phyloP scores from a whole-genome alignment of 139 green algal genomes.

The Spirogloea muscicola region DNA sequence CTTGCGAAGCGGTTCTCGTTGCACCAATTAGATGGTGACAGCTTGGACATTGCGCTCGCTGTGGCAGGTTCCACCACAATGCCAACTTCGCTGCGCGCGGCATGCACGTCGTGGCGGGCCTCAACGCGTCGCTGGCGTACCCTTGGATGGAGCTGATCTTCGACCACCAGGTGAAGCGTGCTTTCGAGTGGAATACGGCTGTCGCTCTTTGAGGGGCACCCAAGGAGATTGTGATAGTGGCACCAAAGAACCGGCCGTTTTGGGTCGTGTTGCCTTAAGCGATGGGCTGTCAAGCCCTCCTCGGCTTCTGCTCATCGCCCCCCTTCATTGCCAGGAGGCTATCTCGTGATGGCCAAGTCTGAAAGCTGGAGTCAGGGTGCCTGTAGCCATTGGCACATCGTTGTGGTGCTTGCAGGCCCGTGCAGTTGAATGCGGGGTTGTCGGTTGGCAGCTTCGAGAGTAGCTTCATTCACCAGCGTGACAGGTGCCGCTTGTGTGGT shows the following conservation, averaged over 20 bases:
- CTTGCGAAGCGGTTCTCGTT: neutral
- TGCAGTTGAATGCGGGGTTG: no score
- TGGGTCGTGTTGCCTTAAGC: neutral
- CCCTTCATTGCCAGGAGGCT: neutral
- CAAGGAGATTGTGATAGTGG: neutral
- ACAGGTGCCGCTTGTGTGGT: no score
- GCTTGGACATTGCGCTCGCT: neutral
- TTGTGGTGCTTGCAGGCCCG: no score
- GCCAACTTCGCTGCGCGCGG: conserved; percentile 10
- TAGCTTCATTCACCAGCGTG: no score
- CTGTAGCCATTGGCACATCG: no score
- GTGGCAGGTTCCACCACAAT: conserved; percentile 19
- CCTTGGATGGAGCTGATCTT: conserved; percentile 14
- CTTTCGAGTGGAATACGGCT: neutral
- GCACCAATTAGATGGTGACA: neutral
- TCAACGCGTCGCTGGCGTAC: conserved; percentile 16
- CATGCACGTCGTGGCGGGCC: conserved; percentile 8
- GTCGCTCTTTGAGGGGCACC: neutral
- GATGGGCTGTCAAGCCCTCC: neutral
- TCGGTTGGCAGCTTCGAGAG: neutral
- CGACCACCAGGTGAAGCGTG: conserved; percentile 1
- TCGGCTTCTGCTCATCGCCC: neutral
- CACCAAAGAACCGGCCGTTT: neutral
- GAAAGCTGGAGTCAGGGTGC: no score
- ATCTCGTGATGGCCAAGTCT: no score